A percentile compares a stretch with the other conserved stretches of the same genome.
Conservation (phyloP, 768 basidiomycete species). For the Suillus decipiens region DNA sequence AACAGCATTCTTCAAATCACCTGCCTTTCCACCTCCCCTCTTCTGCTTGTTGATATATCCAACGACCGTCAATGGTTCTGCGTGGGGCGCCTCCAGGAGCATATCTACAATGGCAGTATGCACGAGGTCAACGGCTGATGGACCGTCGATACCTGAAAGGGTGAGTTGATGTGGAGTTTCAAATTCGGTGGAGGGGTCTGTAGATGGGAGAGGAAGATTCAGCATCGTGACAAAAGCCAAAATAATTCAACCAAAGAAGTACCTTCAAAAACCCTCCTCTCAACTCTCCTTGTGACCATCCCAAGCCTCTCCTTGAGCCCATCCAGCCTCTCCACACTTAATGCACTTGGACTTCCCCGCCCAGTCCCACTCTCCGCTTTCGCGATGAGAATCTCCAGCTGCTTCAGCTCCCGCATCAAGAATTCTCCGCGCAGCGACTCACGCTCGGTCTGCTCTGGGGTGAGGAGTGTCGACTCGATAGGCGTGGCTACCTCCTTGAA, state of each 20-base stretch:
- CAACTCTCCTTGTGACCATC: constrained; percentile 1
- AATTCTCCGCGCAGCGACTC: constrained; percentile 3
- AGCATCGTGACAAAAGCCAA: neutral
- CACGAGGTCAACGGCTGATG: neutral
- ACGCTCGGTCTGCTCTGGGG: constrained; percentile 3
- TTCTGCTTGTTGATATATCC: constrained; percentile 18
- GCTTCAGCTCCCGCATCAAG: constrained; percentile 7
- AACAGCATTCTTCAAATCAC: constrained; percentile 13
- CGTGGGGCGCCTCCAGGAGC: neutral
- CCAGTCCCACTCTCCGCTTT: constrained; percentile 1
- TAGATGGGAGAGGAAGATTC: neutral
- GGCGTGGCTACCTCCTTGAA: constrained; percentile 24
- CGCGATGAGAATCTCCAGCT: neutral
- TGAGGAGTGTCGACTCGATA: constrained; percentile 3
- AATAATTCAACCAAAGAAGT: neutral
- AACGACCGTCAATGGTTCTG: neutral
- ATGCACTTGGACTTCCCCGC: constrained; percentile 7
- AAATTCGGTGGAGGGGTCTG: neutral
- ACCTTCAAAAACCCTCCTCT: constrained; percentile 5
- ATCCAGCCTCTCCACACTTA: constrained; percentile 6
- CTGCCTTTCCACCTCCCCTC: constrained; percentile 8
- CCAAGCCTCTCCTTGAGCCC: constrained; percentile 2
- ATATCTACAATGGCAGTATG: constrained; percentile 2
- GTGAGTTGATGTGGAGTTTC: constrained; percentile 1
- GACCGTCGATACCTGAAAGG: constrained; percentile 6